Percentiles rank a stretch among this genome's conserved stretches.
These are phyloP conservation scores for Globisporangium middletonii DNA, from an alignment of 352 stramenopile species.

Conservation along the genomic window DNA sequence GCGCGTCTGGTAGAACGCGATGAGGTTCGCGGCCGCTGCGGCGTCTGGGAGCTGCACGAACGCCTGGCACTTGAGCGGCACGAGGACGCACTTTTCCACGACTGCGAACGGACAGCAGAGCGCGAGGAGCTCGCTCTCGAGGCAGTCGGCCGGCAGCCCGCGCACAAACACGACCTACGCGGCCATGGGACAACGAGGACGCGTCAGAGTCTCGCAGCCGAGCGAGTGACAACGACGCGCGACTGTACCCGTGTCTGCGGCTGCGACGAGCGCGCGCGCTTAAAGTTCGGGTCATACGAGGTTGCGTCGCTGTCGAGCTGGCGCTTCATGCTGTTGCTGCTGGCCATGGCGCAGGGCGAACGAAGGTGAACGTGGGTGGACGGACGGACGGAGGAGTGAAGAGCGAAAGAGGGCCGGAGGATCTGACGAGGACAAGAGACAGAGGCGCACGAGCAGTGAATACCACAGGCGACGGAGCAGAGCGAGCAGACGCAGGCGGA, in stretches of 20 bases:
- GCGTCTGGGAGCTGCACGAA: slow-evolving; percentile 78
- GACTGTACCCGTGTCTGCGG: slow-evolving; percentile 35
- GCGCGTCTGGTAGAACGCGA: slow-evolving; percentile 71
- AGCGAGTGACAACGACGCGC: neutral
- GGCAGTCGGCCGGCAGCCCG: slow-evolving; percentile 62
- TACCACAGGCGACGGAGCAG: too few relatives aligned
- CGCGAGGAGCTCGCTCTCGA: slow-evolving; percentile 78
- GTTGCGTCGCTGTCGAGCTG: slow-evolving; percentile 20
- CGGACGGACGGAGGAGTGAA: neutral
- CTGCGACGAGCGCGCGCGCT: slow-evolving; percentile 33
- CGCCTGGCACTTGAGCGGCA: slow-evolving; percentile 67
- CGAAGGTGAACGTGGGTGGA: neutral
- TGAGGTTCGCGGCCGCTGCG: slow-evolving; percentile 55
- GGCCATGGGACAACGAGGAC: slow-evolving; percentile 16
- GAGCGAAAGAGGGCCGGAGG: too few relatives aligned
- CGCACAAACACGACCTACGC: slow-evolving; percentile 72
- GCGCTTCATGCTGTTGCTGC: slow-evolving; percentile 29
- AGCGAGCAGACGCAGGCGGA: too few relatives aligned
- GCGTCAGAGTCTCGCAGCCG: slow-evolving; percentile 3
- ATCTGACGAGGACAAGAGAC: too few relatives aligned
- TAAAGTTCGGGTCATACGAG: slow-evolving; percentile 22
- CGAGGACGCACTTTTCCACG: slow-evolving; percentile 74
- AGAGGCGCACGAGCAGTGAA: too few relatives aligned
- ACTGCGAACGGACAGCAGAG: slow-evolving; percentile 77
- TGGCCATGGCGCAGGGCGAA: slow-evolving; percentile 7